Percentiles rank a stretch among this genome's conserved stretches.
phyloP scores from a whole-genome alignment of 768 basidiomycete species.

The Agaricus subrufescens region DNA sequence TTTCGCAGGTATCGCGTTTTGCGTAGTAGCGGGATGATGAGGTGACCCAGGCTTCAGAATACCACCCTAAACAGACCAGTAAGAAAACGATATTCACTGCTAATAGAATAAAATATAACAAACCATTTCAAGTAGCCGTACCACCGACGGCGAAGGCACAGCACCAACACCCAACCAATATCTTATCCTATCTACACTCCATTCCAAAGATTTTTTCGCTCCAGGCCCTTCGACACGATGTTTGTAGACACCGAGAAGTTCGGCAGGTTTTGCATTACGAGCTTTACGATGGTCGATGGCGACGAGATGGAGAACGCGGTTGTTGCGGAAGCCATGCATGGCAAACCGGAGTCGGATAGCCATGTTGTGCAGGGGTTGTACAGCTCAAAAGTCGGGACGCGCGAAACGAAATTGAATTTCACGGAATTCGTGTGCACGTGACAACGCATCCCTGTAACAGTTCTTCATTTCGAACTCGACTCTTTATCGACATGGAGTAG shows the following conservation, averaged over 20 bases:
- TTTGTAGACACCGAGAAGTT: constrained; percentile 81
- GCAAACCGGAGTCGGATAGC: constrained; percentile 82
- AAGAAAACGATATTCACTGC: constrained; percentile 4
- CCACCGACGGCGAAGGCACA: constrained; percentile 71
- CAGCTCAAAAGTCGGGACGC: too few relatives aligned
- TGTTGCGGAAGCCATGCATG: constrained; percentile 72
- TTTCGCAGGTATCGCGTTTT: background rate
- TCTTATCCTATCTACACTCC: constrained; percentile 87
- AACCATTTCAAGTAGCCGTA: constrained; percentile 76
- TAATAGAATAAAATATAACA: constrained; percentile 22
- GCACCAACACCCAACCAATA: constrained; percentile 91
- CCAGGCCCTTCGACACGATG: constrained; percentile 52
- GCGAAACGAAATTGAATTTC: too few relatives aligned
- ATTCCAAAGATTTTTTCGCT: constrained; percentile 71
- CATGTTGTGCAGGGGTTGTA: constrained; percentile 38
- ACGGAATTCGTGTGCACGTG: constrained; percentile 17
- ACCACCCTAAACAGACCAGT: constrained; percentile 42
- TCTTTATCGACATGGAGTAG: too few relatives aligned
- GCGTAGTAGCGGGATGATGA: constrained; percentile 39
- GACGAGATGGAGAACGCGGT: constrained; percentile 80
- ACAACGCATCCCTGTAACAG: background rate
- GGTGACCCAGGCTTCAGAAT: constrained; percentile 54
- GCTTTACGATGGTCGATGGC: constrained; percentile 68
- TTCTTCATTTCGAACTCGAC: too few relatives aligned
- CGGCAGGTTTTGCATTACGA: constrained; percentile 83